Percentiles rank a stretch among this genome's conserved stretches.
These are phyloP conservation scores for Cutaneotrichosporon curvatum DNA, from an alignment of 1,284 basidiomycete genomes.

Conservation along the genomic window DNA sequence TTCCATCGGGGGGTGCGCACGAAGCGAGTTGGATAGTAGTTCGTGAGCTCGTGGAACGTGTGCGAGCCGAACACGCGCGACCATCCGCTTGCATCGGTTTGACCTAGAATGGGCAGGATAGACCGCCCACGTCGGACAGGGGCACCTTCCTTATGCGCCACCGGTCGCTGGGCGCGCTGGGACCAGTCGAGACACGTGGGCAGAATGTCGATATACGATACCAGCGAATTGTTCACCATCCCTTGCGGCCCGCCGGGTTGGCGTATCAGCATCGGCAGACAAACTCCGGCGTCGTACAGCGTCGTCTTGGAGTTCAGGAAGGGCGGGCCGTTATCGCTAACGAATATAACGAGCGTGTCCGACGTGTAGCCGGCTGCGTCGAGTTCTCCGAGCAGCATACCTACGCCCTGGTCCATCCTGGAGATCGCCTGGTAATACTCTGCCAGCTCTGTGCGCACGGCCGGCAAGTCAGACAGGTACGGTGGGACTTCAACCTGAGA, in stretches of 20 bases:
- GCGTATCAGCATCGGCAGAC: constrained; percentile 18
- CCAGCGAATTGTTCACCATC: constrained; percentile 16
- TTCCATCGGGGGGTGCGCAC: constrained; percentile 19
- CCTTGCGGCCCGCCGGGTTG: constrained; percentile 8
- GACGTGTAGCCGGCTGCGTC: constrained; percentile 5
- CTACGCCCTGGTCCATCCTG: constrained; percentile 21
- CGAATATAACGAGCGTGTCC: constrained; percentile 20
- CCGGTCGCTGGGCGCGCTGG: background rate
- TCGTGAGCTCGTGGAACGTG: constrained; percentile 23
- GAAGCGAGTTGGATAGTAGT: constrained; percentile 24
- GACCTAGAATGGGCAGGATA: constrained; percentile 13
- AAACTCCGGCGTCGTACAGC: constrained; percentile 21
- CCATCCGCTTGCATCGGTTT: constrained; percentile 2
- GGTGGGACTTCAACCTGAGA: constrained; percentile 14
- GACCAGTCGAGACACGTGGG: constrained; percentile 21
- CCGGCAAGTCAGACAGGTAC: constrained; percentile 17
- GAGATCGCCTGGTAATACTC: constrained; percentile 23
- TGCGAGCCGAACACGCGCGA: constrained; percentile 22
- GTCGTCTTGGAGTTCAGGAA: constrained; percentile 28
- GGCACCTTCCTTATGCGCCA: no score
- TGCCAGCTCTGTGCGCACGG: constrained; percentile 14
- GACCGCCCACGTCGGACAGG: constrained; percentile 16
- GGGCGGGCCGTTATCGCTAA: constrained; percentile 24
- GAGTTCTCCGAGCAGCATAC: constrained; percentile 17
- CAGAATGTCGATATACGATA: constrained; percentile 21